phyloP scores from a whole-genome alignment of 805 yeast species.

The Brettanomyces bruxellensis region DNA sequence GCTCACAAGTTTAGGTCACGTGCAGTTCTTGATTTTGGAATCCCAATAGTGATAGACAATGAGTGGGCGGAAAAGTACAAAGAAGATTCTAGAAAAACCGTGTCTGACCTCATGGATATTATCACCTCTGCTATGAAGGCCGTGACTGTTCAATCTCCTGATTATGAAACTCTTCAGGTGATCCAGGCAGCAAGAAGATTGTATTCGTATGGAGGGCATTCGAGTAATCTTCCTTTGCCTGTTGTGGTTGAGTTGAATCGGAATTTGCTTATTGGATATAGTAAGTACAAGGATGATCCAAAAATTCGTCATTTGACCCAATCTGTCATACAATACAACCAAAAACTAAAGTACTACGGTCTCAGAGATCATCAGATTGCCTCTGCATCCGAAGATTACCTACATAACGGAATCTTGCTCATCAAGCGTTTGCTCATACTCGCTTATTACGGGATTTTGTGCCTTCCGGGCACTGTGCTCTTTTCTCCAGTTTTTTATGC shows the following conservation, averaged over 20 bases:
- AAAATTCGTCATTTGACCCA: constrained; percentile 51
- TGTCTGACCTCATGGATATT: constrained; percentile 53
- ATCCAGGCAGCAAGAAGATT: constrained; percentile 89
- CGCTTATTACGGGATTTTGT: constrained; percentile 43
- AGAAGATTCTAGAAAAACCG: constrained; percentile 60
- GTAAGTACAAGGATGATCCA: constrained; percentile 63
- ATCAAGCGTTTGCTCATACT: constrained; percentile 50
- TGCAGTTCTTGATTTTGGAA: constrained; percentile 91
- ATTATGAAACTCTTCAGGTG: constrained; percentile 82
- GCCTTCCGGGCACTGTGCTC: constrained; percentile 80
- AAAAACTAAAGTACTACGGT: constrained; percentile 51
- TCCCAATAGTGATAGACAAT: constrained; percentile 59
- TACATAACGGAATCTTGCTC: constrained; percentile 43
- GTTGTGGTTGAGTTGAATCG: constrained; percentile 86
- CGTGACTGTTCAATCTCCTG: constrained; percentile 81
- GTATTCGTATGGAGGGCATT: constrained; percentile 42
- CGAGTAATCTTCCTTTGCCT: constrained; percentile 57
- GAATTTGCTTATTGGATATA: constrained; percentile 74
- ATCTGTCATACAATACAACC: constrained; percentile 64
- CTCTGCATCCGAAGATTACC: constrained; percentile 37
- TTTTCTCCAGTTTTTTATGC: constrained; percentile 83
- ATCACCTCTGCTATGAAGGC: constrained; percentile 63
- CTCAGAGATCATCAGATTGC: constrained; percentile 68
- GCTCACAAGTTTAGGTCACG: constrained; percentile 92
- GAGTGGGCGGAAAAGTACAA: constrained; percentile 57